Conservation (phyloP, 192 early-diverging fungal species). For the Backusella macrospora region DNA sequence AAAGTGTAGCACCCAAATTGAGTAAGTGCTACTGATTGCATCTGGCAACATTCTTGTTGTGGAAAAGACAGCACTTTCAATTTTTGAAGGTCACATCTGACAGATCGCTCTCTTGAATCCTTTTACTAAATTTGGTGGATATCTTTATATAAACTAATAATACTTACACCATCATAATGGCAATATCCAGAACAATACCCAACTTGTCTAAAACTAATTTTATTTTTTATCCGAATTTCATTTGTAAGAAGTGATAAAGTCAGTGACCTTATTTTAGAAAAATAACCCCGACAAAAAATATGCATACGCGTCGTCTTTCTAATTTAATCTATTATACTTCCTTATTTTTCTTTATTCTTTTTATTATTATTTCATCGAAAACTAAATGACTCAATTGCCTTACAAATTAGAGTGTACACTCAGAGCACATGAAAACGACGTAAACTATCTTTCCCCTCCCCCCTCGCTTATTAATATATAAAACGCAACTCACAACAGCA, state of each 20-base stretch:
- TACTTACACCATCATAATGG: too few species aligned
- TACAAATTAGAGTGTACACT: slow-evolving; percentile 8
- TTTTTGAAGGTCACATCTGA: too few species aligned
- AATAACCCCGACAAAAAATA: not conserved
- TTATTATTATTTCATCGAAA: not conserved
- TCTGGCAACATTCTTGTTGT: too few species aligned
- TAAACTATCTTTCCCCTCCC: not conserved
- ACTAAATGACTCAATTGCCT: slow-evolving; percentile 8
- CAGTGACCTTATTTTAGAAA: not conserved
- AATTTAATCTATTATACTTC: not conserved
- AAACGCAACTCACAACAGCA: not conserved
- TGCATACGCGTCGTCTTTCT: not conserved
- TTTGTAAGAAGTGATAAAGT: not conserved
- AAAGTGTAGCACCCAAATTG: too few species aligned
- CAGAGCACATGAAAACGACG: slow-evolving; percentile 16
- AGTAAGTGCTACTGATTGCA: too few species aligned
- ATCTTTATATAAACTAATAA: too few species aligned
- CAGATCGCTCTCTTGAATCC: too few species aligned
- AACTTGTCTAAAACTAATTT: too few species aligned
- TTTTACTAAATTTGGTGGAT: too few species aligned
- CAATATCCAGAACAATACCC: too few species aligned
- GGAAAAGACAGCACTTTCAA: too few species aligned
- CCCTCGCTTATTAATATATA: not conserved
- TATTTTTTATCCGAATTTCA: too few species aligned
- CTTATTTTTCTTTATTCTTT: not conserved